Base-by-base conservation (phyloP, 163 green algal species). In the Prototheca wickerhamii region DNA sequence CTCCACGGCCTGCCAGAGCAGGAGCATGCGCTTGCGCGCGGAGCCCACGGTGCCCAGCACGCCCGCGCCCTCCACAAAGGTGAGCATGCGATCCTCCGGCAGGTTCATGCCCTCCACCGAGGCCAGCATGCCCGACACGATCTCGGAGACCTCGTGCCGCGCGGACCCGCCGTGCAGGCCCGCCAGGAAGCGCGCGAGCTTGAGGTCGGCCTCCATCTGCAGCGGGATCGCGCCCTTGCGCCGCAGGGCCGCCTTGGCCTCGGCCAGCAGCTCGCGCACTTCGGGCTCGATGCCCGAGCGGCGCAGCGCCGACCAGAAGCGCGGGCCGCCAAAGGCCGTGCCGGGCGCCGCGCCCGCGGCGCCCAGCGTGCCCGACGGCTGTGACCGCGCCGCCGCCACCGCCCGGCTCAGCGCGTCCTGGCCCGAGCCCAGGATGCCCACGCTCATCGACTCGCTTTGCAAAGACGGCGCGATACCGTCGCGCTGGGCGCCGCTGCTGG, bases 1-100 rank as follows among this genome's bases (percentile, higher is more conserved):
- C 57, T 91, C 84, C 23, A 86, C 51, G 0, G 80, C 79, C 51
- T 86, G 73, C 82, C 85, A 91, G 49, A 91, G 67, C 69, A 90
- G 73, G 55, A 93, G 79, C 52, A 69, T 66, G 8, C 86, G 78
- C 75, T 85, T 87, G 55, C 86, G 80, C 3, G 53, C 37, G 10
- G 64, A 74, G 0, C 85, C 85, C 18, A 85, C 80, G 43, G 84
- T 30, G 0, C 82, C 80, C 59, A 90, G 65, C 74, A 84, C 79
- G 73, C 84, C 73, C 20, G 80, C 84, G 23, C 77, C 82, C 51
- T 91, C 85, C 35, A 77, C 80, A 37, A 87, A 69, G 2, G 77
- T 79, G 1, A 78, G 62, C 30, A 91, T 52, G 8, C 75, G 58
- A 71, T 93, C 86, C 54, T 88, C 81, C 8, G 66, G 68, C 40